Evolutionary conservation across 345 rosid species (phyloP), one percentile per base, ranked within the genome.

Genomic region (Camelina hispida): DNA sequence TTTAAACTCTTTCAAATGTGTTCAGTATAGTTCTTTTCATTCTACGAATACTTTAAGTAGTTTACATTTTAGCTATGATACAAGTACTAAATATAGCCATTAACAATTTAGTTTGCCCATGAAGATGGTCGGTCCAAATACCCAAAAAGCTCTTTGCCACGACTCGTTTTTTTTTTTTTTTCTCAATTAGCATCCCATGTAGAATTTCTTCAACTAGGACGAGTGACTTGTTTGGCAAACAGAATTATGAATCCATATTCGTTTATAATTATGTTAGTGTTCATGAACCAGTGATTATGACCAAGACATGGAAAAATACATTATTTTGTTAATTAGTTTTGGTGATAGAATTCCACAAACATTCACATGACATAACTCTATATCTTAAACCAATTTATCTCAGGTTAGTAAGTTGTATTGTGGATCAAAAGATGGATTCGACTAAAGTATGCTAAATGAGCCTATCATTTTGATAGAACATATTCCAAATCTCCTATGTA

Each of bases 101-200:
- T 18, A 66, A 66, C 14, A 50, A 34, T 32, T 32, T 50, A 40
- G 43, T 17, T 30, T 43, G 17, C 57, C 69, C 57, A 65, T 30
- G 16, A 47, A 66, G 32, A 32, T 50, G 69, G 69, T 47, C 30
- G 69, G 56, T 66, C 12, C 59, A 66, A 10, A 66, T 18, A 50
- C 32, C 70, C 51, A 34, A 7, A 66, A 66, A 66, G 43, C 32
- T 50, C 16, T 46, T 64, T 42, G 28, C 43, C 62, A 58, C 42
- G 15, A 22, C 15, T 22, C n/a, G 4, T 38, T 7, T 7, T 34
- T 51, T 22, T 1, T 50, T 18, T 9, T 50, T 25, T 3, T 23
- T 23, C 25, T 23, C 3, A 7, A 9, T 35, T 35, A 10, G 25
- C 8, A 43, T 43, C 67, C 51, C 52, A 22, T 23, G 32, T 42